Evolutionary conservation across 2,329 filamentous ascomycete species (phyloP).

Genomic region (Blastomyces emzantsi): DNA sequence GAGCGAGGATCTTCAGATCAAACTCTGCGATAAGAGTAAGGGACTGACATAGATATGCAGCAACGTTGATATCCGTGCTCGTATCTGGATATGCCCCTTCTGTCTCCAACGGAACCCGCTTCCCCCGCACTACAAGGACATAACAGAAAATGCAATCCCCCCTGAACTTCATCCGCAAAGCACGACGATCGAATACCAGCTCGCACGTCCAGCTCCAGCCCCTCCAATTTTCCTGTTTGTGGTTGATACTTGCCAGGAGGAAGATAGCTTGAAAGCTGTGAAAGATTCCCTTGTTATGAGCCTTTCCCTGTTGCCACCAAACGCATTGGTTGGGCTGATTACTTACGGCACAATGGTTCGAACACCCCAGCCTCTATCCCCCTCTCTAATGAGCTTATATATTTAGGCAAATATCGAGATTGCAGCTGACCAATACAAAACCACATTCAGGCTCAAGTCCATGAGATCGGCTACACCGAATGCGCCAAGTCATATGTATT

Average conservation of each 20-base stretch:
- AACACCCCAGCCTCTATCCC: background rate
- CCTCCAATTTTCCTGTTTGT: slow-evolving; percentile 61
- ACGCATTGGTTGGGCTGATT: slow-evolving; percentile 56
- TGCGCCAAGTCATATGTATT: slow-evolving; percentile 99
- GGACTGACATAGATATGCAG: slow-evolving; percentile 30
- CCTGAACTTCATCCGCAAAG: slow-evolving; percentile 56
- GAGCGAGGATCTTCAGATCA: background rate
- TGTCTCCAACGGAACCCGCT: slow-evolving; percentile 58
- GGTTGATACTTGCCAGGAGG: slow-evolving; percentile 61
- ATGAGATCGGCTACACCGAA: slow-evolving; percentile 95
- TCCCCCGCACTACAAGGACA: slow-evolving; percentile 60
- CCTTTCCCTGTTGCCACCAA: slow-evolving; percentile 53
- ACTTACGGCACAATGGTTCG: slow-evolving; percentile 79
- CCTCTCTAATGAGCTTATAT: background rate
- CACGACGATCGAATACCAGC: slow-evolving; percentile 58
- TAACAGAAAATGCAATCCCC: slow-evolving; percentile 55
- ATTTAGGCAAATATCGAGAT: background rate
- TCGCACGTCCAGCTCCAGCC: slow-evolving; percentile 52
- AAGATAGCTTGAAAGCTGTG: slow-evolving; percentile 57
- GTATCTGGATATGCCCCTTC: slow-evolving; percentile 61
- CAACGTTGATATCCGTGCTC: slow-evolving; percentile 57
- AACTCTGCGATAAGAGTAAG: slow-evolving; percentile 10
- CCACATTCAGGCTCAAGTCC: slow-evolving; percentile 65
- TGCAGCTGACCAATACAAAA: slow-evolving; percentile 13
- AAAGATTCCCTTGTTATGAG: slow-evolving; percentile 61